Conservation (phyloP, 208 protist genomes). For the Trichomonas tenax region DNA sequence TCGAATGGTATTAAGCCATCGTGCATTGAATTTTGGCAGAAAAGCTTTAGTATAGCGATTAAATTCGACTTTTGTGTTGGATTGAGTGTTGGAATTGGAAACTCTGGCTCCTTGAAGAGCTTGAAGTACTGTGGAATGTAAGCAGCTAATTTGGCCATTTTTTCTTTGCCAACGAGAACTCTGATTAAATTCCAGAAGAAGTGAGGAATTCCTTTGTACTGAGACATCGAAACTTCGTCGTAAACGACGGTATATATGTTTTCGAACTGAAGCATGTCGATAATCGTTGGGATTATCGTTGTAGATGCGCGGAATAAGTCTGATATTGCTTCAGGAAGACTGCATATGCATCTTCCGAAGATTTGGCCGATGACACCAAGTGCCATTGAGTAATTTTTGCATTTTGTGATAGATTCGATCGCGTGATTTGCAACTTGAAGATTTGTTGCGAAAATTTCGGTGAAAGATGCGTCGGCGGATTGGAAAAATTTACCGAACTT, state of each 20-base stretch:
- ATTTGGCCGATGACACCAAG: not conserved
- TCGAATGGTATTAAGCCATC: not conserved
- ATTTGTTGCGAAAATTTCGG: not conserved
- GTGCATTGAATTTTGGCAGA: not conserved
- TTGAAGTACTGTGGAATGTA: not conserved
- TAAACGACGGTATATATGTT: not conserved
- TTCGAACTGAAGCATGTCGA: not conserved
- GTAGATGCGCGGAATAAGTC: not conserved
- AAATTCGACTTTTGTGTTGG: not conserved
- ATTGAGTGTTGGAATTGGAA: not conserved
- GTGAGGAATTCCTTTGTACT: not conserved
- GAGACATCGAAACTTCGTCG: not conserved
- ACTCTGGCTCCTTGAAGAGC: not conserved
- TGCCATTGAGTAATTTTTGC: not conserved
- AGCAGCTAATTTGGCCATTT: not conserved
- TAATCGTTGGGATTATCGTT: not conserved
- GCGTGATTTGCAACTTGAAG: not conserved
- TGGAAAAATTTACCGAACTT: not conserved
- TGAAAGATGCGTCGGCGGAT: not conserved
- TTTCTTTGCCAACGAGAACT: not conserved
- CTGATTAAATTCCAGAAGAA: not conserved
- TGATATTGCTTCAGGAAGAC: not conserved
- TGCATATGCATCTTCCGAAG: not conserved
- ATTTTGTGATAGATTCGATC: not conserved
- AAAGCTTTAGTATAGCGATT: not conserved